A percentile compares a stretch with the other conserved stretches of the same genome.
phyloP scores from a whole-genome alignment of 2,329 filamentous ascomycete species.

The Periglandula ipomoeae region DNA sequence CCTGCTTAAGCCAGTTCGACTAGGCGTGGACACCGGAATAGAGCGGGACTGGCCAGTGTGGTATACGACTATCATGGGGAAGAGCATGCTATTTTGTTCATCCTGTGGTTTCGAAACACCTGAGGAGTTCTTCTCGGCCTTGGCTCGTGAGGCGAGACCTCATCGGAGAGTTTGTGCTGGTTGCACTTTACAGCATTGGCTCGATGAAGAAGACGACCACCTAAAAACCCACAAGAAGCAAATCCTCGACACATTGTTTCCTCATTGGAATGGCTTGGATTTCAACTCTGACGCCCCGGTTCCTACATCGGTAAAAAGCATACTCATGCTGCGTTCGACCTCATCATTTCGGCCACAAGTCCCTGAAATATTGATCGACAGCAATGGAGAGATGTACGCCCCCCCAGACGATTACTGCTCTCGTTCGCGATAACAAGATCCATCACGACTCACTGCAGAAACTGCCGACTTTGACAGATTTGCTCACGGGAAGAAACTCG shows the following conservation, averaged over 20 bases:
- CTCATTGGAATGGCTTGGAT: conserved; percentile 13
- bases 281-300: conserved; percentile 26
- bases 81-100: conserved; percentile 18
- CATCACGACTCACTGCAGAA: conserved; percentile 20
- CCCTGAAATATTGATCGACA: conserved; percentile 4
- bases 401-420: not conserved
- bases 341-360: conserved; percentile 7
- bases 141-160: conserved; percentile 2
- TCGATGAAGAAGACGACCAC: conserved; percentile 24
- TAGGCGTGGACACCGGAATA: conserved; percentile 15
- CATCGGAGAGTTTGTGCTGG: conserved; percentile 18
- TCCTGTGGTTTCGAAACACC: conserved; percentile 26
- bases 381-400: conserved; percentile 9
- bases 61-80: conserved; percentile 18
- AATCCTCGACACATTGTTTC: conserved; percentile 16
- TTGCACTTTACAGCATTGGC: conserved; percentile 17
- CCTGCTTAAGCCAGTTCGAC: conserved; percentile 22
- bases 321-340: conserved; percentile 15
- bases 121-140: conserved; percentile 19
- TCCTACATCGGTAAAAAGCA: conserved; percentile 4
- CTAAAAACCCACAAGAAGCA: conserved; percentile 14
- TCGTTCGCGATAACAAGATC: conserved; percentile 18
- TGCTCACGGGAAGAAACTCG: conserved; percentile 6
- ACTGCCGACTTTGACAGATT: conserved; percentile 17
- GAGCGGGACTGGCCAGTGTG: conserved; percentile 14